Conservation (phyloP, 768 basidiomycete genomes). For the Trametes cubensis region DNA sequence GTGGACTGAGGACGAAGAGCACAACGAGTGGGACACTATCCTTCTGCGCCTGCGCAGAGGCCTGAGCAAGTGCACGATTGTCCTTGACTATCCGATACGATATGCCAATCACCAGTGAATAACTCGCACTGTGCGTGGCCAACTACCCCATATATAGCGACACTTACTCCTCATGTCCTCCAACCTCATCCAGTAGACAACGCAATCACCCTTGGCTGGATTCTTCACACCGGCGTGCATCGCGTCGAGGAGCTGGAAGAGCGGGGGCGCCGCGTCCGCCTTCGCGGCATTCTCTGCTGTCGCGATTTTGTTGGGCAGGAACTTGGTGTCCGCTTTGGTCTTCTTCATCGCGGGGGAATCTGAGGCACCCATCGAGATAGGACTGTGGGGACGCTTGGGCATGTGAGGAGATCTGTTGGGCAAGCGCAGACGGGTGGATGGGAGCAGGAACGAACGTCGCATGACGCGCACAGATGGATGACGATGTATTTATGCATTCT, state of each 20-base stretch:
- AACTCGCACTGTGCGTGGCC: neutral
- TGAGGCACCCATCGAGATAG: slow-evolving; percentile 8
- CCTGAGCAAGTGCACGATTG: slow-evolving; percentile 76
- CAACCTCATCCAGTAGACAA: slow-evolving; percentile 97
- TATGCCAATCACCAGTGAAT: neutral
- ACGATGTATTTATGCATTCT: neutral
- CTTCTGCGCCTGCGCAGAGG: slow-evolving; percentile 63
- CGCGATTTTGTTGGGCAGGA: slow-evolving; percentile 66
- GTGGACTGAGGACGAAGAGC: slow-evolving; percentile 78
- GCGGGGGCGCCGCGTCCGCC: slow-evolving; percentile 68
- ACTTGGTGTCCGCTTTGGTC: slow-evolving; percentile 36
- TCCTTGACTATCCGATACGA: slow-evolving; percentile 65
- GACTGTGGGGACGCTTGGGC: slow-evolving; percentile 29
- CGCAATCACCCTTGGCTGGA: slow-evolving; percentile 52
- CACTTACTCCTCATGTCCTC: slow-evolving; percentile 74
- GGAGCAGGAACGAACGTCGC: too few species aligned
- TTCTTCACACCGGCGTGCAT: slow-evolving; percentile 39
- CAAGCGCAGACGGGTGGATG: neutral
- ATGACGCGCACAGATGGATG: neutral
- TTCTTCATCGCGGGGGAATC: slow-evolving; percentile 40
- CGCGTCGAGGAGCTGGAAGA: slow-evolving; percentile 55
- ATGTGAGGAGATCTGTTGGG: slow-evolving; percentile 6
- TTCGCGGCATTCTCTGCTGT: slow-evolving; percentile 61
- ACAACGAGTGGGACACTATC: slow-evolving; percentile 68
- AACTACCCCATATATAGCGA: too few species aligned